phyloP scores from a whole-genome alignment of 2,329 filamentous ascomycete species.

The Ceratocystis smalleyi region DNA sequence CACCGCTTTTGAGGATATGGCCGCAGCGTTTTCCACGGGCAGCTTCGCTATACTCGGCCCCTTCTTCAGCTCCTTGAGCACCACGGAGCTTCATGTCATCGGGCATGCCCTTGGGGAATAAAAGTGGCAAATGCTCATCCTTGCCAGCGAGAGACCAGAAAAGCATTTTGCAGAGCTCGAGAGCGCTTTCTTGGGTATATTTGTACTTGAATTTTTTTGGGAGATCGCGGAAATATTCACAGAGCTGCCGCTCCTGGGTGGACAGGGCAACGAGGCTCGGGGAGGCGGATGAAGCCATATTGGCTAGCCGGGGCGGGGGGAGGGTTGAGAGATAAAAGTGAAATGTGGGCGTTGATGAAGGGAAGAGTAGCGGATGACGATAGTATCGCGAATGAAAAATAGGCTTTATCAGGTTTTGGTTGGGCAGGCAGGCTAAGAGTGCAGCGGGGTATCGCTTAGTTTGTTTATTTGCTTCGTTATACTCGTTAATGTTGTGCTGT shows the following conservation, averaged over 20 bases:
- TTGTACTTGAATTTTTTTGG: slow-evolving; percentile 59
- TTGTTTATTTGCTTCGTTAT: no score
- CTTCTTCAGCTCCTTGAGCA: slow-evolving; percentile 83
- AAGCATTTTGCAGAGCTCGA: slow-evolving; percentile 59
- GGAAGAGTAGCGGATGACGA: not conserved
- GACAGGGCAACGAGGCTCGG: slow-evolving; percentile 28
- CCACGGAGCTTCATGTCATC: slow-evolving; percentile 62
- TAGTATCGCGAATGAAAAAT: no score
- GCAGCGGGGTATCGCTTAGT: no score
- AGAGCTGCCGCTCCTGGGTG: slow-evolving; percentile 67
- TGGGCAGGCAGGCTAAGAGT: no score
- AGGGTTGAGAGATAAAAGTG: not conserved
- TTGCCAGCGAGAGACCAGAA: slow-evolving; percentile 76
- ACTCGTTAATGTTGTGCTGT: no score
- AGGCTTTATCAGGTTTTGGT: no score
- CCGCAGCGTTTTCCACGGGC: slow-evolving; percentile 88
- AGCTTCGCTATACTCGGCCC: slow-evolving; percentile 84
- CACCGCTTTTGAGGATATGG: slow-evolving; percentile 89
- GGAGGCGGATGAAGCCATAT: slow-evolving; percentile 31
- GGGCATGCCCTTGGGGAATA: slow-evolving; percentile 56
- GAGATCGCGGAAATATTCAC: slow-evolving; percentile 63
- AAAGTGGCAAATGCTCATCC: slow-evolving; percentile 55
- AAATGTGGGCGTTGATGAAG: not conserved
- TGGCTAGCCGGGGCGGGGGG: slow-evolving; percentile 9
- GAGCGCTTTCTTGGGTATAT: slow-evolving; percentile 56